These are phyloP conservation scores for Boletus reticuloceps DNA, from an alignment of 768 basidiomycete genomes.

Conservation along the genomic window DNA sequence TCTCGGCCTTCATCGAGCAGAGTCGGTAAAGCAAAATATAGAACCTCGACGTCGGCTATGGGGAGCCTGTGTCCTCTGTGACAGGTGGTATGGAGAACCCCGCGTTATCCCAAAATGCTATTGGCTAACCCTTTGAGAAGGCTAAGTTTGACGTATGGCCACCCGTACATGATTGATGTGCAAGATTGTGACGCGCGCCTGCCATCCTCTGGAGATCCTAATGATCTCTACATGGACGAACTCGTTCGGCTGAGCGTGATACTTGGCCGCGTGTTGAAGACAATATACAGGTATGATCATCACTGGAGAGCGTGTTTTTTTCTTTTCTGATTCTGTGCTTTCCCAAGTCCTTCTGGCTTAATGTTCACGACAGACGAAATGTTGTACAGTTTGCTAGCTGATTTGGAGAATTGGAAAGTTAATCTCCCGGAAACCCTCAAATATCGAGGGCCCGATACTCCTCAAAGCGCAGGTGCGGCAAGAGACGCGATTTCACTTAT, in stretches of 20 bases:
- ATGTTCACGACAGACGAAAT: conserved; percentile 81
- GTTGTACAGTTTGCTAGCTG: conserved; percentile 58
- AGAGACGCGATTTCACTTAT: not conserved
- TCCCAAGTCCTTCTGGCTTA: conserved; percentile 77
- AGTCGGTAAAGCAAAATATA: conserved; percentile 78
- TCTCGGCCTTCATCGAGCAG: conserved; percentile 90
- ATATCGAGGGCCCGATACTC: conserved; percentile 69
- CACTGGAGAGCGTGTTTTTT: not conserved
- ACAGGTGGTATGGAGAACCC: conserved; percentile 71
- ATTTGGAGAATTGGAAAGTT: conserved; percentile 75
- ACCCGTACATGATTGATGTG: conserved; percentile 95
- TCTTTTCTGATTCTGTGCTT: conserved; percentile 4
- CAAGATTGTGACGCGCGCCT: conserved; percentile 94
- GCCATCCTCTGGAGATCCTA: conserved; percentile 81
- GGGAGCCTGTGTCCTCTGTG: conserved; percentile 92
- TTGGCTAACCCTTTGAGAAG: conserved; percentile 36
- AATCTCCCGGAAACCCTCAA: conserved; percentile 75
- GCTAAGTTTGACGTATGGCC: conserved; percentile 87
- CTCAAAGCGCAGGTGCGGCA: conserved; percentile 62
- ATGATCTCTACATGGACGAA: conserved; percentile 83
- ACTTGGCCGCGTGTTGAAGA: conserved; percentile 88
- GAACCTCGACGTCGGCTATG: conserved; percentile 89
- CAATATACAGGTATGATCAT: conserved; percentile 75
- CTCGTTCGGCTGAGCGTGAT: conserved; percentile 89
- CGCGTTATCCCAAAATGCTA: not conserved